phyloP scores from a whole-genome alignment of 2,329 filamentous ascomycete species.

The Fusarium goolgardi region DNA sequence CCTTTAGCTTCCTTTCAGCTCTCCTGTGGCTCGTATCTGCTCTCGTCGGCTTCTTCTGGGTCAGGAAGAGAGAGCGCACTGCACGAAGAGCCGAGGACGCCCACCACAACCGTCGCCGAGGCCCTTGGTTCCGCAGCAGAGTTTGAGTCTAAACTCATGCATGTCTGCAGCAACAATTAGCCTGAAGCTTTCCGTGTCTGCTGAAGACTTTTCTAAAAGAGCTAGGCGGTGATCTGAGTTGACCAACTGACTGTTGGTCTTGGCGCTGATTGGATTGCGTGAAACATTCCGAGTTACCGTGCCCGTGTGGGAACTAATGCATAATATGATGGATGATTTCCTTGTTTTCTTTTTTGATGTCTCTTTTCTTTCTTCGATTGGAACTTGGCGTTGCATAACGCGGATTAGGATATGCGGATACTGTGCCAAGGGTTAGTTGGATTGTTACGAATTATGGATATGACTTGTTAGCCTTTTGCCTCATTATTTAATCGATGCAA shows the following conservation, averaged over 20 bases:
- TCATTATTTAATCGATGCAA: constrained; percentile 14
- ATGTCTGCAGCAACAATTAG: not conserved
- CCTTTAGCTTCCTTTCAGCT: constrained; percentile 77
- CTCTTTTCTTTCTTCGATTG: constrained; percentile 9
- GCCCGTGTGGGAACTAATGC: constrained; percentile 24
- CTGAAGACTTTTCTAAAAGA: constrained; percentile 22
- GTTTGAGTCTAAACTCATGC: constrained; percentile 49
- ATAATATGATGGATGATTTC: constrained; percentile 23
- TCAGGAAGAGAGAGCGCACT: constrained; percentile 55
- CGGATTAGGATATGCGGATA: constrained; percentile 20
- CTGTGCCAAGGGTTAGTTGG: not conserved
- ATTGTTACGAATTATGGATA: constrained; percentile 10
- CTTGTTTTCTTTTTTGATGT: constrained; percentile 39
- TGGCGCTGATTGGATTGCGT: constrained; percentile 29
- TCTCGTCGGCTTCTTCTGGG: constrained; percentile 67
- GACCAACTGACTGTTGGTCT: constrained; percentile 20
- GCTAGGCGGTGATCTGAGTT: constrained; percentile 4
- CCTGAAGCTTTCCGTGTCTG: constrained; percentile 6
- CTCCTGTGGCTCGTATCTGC: constrained; percentile 76
- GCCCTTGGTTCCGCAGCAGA: constrained; percentile 58
- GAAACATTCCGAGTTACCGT: constrained; percentile 24
- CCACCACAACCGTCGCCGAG: constrained; percentile 44
- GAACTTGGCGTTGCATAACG: constrained; percentile 19
- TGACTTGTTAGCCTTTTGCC: constrained; percentile 10
- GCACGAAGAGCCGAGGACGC: constrained; percentile 49